phyloP scores from a whole-genome alignment of 495 filamentous ascomycete species.

The Thermochaetoides thermophila region DNA sequence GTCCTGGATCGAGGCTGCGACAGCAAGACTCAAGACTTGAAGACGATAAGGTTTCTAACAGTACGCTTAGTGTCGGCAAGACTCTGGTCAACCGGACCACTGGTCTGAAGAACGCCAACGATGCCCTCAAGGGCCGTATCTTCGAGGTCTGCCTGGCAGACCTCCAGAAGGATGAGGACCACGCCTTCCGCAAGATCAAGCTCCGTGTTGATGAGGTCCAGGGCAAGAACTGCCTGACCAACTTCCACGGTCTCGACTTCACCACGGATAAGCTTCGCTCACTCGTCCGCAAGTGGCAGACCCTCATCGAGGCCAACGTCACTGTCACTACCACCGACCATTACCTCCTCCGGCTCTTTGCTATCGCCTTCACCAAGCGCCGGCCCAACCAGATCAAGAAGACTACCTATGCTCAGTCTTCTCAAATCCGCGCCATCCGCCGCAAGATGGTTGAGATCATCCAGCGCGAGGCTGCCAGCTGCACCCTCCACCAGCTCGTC shows the following conservation, averaged over 20 bases:
- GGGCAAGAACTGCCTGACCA: slow-evolving; percentile 99
- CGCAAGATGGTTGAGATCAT: slow-evolving; percentile 99
- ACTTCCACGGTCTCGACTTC: slow-evolving; percentile 99
- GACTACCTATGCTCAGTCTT: slow-evolving; percentile 92
- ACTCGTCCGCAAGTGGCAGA: slow-evolving; percentile 98
- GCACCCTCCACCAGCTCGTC: slow-evolving; percentile 85
- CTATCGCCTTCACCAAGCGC: slow-evolving; percentile 97
- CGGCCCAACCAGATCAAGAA: slow-evolving; percentile 99
- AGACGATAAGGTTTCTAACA: slow-evolving; percentile 25
- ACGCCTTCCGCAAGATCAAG: slow-evolving; percentile 98
- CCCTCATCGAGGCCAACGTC: slow-evolving; percentile 96
- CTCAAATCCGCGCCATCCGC: slow-evolving; percentile 91
- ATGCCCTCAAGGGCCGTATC: slow-evolving; percentile 95
- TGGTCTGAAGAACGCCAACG: slow-evolving; percentile 99
- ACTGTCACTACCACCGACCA: slow-evolving; percentile 99
- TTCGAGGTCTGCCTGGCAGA: slow-evolving; percentile 98
- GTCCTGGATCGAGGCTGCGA: slow-evolving; percentile 2
- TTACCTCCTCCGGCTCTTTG: slow-evolving; percentile 95
- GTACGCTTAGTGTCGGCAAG: slow-evolving; percentile 74
- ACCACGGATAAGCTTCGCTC: slow-evolving; percentile 99
- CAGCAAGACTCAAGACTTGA: slow-evolving; percentile 4
- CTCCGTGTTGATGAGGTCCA: slow-evolving; percentile 96
- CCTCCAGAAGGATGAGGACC: slow-evolving; percentile 98
- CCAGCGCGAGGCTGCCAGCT: slow-evolving; percentile 82
- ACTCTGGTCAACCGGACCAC: slow-evolving; percentile 98